These are phyloP conservation scores for Naganishia cerealis DNA, from an alignment of 1,284 basidiomycete genomes.

Conservation along the genomic window DNA sequence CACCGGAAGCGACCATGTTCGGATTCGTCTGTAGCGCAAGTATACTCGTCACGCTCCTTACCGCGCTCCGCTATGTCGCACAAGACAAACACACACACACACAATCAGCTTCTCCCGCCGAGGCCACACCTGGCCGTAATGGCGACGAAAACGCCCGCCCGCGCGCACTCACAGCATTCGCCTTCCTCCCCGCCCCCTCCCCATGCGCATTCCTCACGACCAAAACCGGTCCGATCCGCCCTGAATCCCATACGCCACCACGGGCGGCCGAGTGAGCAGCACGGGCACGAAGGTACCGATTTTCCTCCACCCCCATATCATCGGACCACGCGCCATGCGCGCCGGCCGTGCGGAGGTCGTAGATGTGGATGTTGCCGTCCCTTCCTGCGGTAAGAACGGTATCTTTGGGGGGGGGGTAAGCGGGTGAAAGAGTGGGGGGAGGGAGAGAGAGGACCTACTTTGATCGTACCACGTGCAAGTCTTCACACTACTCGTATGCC, in stretches of 20 bases:
- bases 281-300: background rate
- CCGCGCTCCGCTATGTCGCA: slow-evolving; percentile 43
- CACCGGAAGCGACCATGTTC: slow-evolving; percentile 50
- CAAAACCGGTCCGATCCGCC: slow-evolving; percentile 30
- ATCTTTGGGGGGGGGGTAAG: slow-evolving; percentile 12
- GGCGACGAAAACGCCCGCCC: too few relatives aligned
- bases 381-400: slow-evolving; percentile 50
- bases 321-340: background rate
- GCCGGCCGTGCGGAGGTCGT: slow-evolving; percentile 46
- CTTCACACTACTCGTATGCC: slow-evolving; percentile 52
- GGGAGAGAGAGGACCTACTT: slow-evolving; percentile 23
- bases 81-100: background rate
- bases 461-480: slow-evolving; percentile 46
- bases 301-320: slow-evolving; percentile 10
- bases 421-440: too few relatives aligned
- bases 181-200: slow-evolving; percentile 32
- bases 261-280: background rate
- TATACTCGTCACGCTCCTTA: slow-evolving; percentile 50
- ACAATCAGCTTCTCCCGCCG: slow-evolving; percentile 10
- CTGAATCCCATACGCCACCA: slow-evolving; percentile 5
- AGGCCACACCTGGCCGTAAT: too few relatives aligned
- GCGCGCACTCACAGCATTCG: slow-evolving; percentile 21
- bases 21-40: slow-evolving; percentile 49
- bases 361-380: slow-evolving; percentile 54
- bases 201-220: slow-evolving; percentile 40